Percentiles rank a stretch among this genome's conserved stretches.
Conservation (phyloP, 176 grass and related monocot species). For the Aegilops tauschii region DNA sequence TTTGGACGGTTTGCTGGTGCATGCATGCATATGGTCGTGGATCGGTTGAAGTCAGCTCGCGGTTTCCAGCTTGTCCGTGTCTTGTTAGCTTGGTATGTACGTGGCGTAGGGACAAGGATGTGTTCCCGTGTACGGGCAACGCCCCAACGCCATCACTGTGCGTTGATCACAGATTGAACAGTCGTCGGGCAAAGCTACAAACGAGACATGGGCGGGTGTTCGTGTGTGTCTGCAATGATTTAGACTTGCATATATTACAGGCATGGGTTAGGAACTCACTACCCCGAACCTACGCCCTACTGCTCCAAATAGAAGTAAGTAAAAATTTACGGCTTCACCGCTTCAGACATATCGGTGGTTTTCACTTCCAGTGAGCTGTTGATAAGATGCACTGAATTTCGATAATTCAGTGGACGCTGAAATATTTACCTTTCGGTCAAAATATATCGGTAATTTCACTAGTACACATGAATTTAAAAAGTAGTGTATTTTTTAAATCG, state of each 20-base stretch:
- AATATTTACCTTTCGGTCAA: no score
- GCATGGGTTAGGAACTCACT: no score
- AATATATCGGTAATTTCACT: no score
- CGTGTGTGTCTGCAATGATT: conserved; percentile 20
- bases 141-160: conserved; percentile 13
- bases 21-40: conserved; percentile 11
- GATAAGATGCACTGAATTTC: no score
- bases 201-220: conserved; percentile 15
- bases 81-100: not conserved
- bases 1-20: conserved; percentile 11
- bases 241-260: not conserved
- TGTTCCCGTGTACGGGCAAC: conserved; percentile 31
- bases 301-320: no score
- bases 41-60: conserved; percentile 12
- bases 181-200: conserved; percentile 10
- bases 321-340: no score
- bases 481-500: no score
- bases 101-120: conserved; percentile 19
- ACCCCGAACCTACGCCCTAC: not conserved
- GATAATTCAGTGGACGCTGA: no score
- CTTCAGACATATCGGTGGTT: not conserved
- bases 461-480: no score
- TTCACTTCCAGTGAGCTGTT: no score
- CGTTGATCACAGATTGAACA: conserved; percentile 8
- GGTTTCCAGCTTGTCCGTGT: conserved; percentile 31